A percentile compares a stretch with the other conserved stretches of the same genome.
Evolutionary conservation across 1,284 basidiomycete genomes (phyloP).

Genomic region (Agaricales sp.): DNA sequence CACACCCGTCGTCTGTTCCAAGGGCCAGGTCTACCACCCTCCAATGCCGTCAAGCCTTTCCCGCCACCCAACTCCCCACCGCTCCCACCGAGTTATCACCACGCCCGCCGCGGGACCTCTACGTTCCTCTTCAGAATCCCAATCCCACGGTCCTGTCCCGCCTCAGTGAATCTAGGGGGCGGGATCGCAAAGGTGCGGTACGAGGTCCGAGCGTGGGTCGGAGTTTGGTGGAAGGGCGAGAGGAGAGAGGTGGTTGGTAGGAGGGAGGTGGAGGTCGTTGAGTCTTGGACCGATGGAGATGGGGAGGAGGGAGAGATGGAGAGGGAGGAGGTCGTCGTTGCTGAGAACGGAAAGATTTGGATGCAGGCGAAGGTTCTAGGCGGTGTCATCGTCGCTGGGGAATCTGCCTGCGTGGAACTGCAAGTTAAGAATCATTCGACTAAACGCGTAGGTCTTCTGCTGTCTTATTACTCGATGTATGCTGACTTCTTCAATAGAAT

Average conservation of each 20-base stretch:
- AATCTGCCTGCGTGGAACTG: slow-evolving; percentile 58
- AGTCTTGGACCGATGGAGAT: slow-evolving; percentile 26
- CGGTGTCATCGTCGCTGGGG: slow-evolving; percentile 52
- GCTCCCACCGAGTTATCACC: slow-evolving; percentile 52
- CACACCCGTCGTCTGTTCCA: slow-evolving; percentile 63
- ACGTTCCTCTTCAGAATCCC: slow-evolving; percentile 69
- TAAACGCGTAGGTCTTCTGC: slow-evolving; percentile 52
- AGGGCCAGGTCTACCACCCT: slow-evolving; percentile 68
- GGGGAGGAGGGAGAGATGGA: not conserved
- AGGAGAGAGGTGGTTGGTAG: slow-evolving; percentile 51
- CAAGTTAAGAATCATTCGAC: slow-evolving; percentile 70
- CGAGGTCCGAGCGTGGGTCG: slow-evolving; percentile 58
- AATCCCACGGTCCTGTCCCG: slow-evolving; percentile 51
- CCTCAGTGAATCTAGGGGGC: slow-evolving; percentile 57
- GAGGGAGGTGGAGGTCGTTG: slow-evolving; percentile 54
- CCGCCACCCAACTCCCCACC: slow-evolving; percentile 42
- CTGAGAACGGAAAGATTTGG: slow-evolving; percentile 71
- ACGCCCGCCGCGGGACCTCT: slow-evolving; percentile 57
- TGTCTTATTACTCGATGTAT: slow-evolving; percentile 4
- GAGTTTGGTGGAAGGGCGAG: slow-evolving; percentile 64
- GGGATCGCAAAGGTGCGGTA: slow-evolving; percentile 59
- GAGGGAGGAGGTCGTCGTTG: slow-evolving; percentile 47
- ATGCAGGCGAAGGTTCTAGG: slow-evolving; percentile 55
- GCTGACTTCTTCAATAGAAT: slow-evolving; percentile 33
- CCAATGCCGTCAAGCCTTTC: slow-evolving; percentile 60